A percentile compares a stretch with the other conserved stretches of the same genome.
Conservation (phyloP, 2,329 filamentous ascomycete genomes). For the Phialophora chinensis region DNA sequence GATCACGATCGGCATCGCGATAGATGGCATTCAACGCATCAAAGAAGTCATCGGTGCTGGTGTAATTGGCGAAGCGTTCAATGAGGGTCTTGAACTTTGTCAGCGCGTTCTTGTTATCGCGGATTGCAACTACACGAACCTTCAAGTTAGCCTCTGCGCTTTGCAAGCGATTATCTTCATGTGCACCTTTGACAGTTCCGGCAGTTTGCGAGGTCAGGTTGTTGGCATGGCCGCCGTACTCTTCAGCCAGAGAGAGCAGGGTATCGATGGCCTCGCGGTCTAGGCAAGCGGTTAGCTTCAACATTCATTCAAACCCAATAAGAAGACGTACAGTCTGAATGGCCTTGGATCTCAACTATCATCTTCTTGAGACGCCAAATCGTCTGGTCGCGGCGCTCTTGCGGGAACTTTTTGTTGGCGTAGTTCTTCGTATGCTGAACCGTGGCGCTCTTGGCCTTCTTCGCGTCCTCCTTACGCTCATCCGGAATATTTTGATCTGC, state of each 20-base stretch:
- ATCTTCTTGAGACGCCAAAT: slow-evolving; percentile 97
- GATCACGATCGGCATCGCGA: slow-evolving; percentile 81
- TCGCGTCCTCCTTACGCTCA: slow-evolving; percentile 57
- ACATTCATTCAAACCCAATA: neutral
- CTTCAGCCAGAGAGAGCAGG: slow-evolving; percentile 80
- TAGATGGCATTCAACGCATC: slow-evolving; percentile 86
- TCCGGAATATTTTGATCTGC: slow-evolving; percentile 69
- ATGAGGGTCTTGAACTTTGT: slow-evolving; percentile 72
- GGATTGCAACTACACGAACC: slow-evolving; percentile 56
- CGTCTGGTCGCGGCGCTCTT: slow-evolving; percentile 90
- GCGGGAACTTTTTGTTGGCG: slow-evolving; percentile 81
- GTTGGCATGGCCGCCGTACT: slow-evolving; percentile 78
- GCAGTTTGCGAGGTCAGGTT: slow-evolving; percentile 67
- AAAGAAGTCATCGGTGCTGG: slow-evolving; percentile 85
- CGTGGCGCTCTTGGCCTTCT: slow-evolving; percentile 44
- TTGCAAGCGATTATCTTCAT: slow-evolving; percentile 67
- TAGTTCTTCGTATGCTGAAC: slow-evolving; percentile 70
- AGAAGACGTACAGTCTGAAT: slow-evolving; percentile 72
- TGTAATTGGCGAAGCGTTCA: slow-evolving; percentile 94
- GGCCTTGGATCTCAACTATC: slow-evolving; percentile 93
- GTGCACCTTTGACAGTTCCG: slow-evolving; percentile 74
- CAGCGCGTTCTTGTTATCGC: slow-evolving; percentile 54
- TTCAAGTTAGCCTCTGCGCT: slow-evolving; percentile 80
- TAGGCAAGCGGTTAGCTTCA: slow-evolving; percentile 45
- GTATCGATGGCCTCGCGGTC: slow-evolving; percentile 89